These are phyloP conservation scores for Penicillium paradoxum DNA, from an alignment of 495 filamentous ascomycete species.

Conservation along the genomic window DNA sequence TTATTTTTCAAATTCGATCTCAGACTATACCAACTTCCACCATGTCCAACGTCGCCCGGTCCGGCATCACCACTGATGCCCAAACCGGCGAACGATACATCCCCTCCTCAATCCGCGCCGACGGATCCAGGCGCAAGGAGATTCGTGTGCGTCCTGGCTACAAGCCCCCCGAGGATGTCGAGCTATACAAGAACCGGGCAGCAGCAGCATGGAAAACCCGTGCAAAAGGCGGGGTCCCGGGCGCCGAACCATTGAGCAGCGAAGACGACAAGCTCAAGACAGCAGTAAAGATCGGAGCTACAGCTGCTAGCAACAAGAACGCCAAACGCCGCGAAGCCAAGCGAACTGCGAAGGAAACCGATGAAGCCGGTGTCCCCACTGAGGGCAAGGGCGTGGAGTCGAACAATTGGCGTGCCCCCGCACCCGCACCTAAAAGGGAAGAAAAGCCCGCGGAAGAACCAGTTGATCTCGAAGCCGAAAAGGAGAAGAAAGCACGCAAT, in stretches of 20 bases:
- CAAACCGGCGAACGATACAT: conserved; percentile 78
- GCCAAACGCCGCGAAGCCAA: conserved; percentile 88
- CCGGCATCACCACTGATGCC: conserved; percentile 73
- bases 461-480: conserved; percentile 67
- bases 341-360: conserved; percentile 71
- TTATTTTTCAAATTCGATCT: not conserved
- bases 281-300: conserved; percentile 22
- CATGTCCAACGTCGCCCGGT: conserved; percentile 33
- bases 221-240: conserved; percentile 71
- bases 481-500: conserved; percentile 86
- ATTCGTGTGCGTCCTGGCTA: conserved; percentile 93
- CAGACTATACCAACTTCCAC: not conserved
- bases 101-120: conserved; percentile 77
- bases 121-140: conserved; percentile 84
- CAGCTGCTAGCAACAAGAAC: conserved; percentile 72
- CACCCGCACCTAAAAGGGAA: conserved; percentile 21
- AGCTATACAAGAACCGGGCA: conserved; percentile 89
- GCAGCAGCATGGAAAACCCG: conserved; percentile 83
- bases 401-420: conserved; percentile 25
- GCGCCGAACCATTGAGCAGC: conserved; percentile 58
- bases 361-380: conserved; percentile 31
- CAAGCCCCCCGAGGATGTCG: conserved; percentile 90
- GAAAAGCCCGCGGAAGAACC: conserved; percentile 30
- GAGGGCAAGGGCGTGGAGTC: conserved; percentile 36
- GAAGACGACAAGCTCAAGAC: conserved; percentile 46